Evolutionary conservation across 176 grass and related monocot species (phyloP), one percentile per base, ranked within the genome.

Genomic region (Tillandsia fasciculata): DNA sequence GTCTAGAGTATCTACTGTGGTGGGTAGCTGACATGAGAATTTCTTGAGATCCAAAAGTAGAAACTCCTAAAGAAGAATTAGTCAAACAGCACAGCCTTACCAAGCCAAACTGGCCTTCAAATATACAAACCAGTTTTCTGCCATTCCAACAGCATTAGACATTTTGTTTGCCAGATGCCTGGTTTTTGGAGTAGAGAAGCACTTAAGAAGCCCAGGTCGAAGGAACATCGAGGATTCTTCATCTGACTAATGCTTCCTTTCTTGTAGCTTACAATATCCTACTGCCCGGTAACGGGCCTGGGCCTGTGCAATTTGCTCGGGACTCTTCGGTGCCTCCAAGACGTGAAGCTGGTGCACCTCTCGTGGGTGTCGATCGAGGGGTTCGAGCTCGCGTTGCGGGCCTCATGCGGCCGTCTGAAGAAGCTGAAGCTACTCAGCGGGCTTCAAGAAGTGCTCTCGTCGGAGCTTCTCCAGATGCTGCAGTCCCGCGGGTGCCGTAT

Each of bases 201-300:
- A 42, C 33, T 42, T 42, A 7, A 42, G 33, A 42, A 42, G 33
- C 33, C 33, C 33, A 42, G 33, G 33, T 42, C 33, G 33, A 4
- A 42, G 33, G 68, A 64, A 24, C 26, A 0, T 9, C 2, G 52
- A 50, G 48, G 61, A 79, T 67, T 17, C 66, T 63, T 65, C 74
- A 42, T 42, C 33, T 42, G 33, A 42, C 4, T 42, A 42, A 42
- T 9, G 54, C 69, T 18, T 66, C 48, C 64, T 23, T 63, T 79
- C 77, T 22, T 86, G 89, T 78, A 99, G 94, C 82, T 92, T 63
- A 97, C 90, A 9, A 92, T 97, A 90, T 97, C 94, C 2, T 92
- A 97, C 70, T 97, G 94, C 74, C 76, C 83, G 63, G 84, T 97
- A 52, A 92, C 94, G 8, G 89, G 89, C 14, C 48, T 87, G 74